A percentile compares a stretch with the other conserved stretches of the same genome.
Conservation (phyloP, 2,329 filamentous ascomycete genomes). For the Phyllosticta capitalensis region DNA sequence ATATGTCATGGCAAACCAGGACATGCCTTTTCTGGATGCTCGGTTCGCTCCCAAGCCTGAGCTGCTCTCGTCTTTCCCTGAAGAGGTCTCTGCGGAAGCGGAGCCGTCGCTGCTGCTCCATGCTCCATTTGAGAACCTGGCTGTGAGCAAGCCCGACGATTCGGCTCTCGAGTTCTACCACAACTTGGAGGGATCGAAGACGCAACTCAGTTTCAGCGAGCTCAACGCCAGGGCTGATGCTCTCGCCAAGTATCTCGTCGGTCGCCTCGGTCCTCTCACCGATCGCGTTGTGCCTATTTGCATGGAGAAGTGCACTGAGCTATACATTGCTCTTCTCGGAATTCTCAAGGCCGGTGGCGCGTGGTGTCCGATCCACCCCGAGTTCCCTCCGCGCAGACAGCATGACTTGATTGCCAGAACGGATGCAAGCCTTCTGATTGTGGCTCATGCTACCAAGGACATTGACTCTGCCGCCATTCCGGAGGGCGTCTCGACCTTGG, state of each 20-base stretch:
- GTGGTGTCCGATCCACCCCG: slow-evolving; percentile 33
- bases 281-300: slow-evolving; percentile 25
- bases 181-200: neutral
- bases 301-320: slow-evolving; percentile 29
- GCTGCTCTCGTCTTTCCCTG: slow-evolving; percentile 13
- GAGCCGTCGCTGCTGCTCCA: slow-evolving; percentile 1
- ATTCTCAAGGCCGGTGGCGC: slow-evolving; percentile 35
- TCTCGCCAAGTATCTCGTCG: slow-evolving; percentile 22
- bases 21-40: slow-evolving; percentile 14
- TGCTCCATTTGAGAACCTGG: slow-evolving; percentile 1
- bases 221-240: slow-evolving; percentile 26
- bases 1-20: slow-evolving; percentile 17
- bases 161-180: slow-evolving; percentile 5
- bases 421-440: slow-evolving; percentile 7
- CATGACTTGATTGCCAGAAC: slow-evolving; percentile 29
- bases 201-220: slow-evolving; percentile 22
- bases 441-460: neutral
- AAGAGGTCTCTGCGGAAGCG: slow-evolving; percentile 12
- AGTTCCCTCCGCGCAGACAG: slow-evolving; percentile 19
- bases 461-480: neutral
- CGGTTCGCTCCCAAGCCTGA: slow-evolving; percentile 13
- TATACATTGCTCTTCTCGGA: slow-evolving; percentile 33
- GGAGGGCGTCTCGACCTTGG: slow-evolving; percentile 20
- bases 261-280: slow-evolving; percentile 18
- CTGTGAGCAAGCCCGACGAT: neutral